Percentiles rank a stretch among this genome's conserved stretches.
phyloP scores from a whole-genome alignment of 2,329 filamentous ascomycete genomes.

The Thermothelomyces thermophilus region DNA sequence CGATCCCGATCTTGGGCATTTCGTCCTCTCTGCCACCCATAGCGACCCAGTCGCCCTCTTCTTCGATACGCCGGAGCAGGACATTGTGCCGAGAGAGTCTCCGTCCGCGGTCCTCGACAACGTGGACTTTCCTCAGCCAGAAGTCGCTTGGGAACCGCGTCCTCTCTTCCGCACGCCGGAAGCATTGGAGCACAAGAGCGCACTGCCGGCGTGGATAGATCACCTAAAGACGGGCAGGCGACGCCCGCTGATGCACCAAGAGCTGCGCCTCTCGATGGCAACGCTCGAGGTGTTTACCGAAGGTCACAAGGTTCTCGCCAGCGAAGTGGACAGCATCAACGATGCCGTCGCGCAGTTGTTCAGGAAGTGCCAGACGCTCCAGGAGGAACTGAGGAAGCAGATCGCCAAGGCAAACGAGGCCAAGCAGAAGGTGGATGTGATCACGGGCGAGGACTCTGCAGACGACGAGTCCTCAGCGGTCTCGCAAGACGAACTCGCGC shows the following conservation, averaged over 20 bases:
- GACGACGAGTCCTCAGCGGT: slow-evolving; percentile 43
- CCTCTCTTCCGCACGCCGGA: slow-evolving; percentile 59
- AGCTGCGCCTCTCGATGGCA: slow-evolving; percentile 62
- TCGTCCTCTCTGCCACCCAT: slow-evolving; percentile 53
- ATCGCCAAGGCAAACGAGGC: slow-evolving; percentile 60
- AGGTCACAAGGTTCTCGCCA: slow-evolving; percentile 62
- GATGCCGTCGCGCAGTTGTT: slow-evolving; percentile 68
- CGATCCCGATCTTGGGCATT: slow-evolving; percentile 59
- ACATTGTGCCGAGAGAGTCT: slow-evolving; percentile 33
- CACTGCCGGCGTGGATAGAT: slow-evolving; percentile 39
- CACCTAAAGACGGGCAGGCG: slow-evolving; percentile 40
- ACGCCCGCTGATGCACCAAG: slow-evolving; percentile 51
- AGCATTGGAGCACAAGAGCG: slow-evolving; percentile 51
- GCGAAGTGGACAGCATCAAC: slow-evolving; percentile 63
- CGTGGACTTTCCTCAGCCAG: slow-evolving; percentile 36
- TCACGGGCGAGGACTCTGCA: slow-evolving; percentile 53
- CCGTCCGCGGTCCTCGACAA: slow-evolving; percentile 38
- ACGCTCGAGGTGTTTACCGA: slow-evolving; percentile 67
- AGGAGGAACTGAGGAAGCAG: slow-evolving; percentile 61
- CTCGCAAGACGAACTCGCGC: slow-evolving; percentile 50
- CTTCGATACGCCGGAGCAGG: slow-evolving; percentile 53
- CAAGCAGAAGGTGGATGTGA: slow-evolving; percentile 57
- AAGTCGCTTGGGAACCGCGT: slow-evolving; percentile 55
- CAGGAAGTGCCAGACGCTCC: slow-evolving; percentile 60
- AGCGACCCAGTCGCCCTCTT: slow-evolving; percentile 52